These are phyloP conservation scores for Aspergillus coremiiformis DNA, from an alignment of 495 filamentous ascomycete genomes.

Conservation along the genomic window DNA sequence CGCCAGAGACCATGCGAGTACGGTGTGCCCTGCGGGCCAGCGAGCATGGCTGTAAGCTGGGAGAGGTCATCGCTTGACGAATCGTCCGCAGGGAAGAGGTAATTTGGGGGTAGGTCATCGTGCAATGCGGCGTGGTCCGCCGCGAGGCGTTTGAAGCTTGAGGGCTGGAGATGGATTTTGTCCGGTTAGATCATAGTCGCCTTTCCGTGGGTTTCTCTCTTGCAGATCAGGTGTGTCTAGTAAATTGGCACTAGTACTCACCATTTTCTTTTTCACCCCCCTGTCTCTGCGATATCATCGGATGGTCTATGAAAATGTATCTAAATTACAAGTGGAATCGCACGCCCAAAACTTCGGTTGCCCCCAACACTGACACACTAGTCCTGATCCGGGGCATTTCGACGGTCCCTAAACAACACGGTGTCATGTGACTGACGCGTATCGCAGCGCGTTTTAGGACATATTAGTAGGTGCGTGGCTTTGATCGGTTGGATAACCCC, in stretches of 20 bases:
- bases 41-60: conserved; percentile 51
- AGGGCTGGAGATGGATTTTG: conserved; percentile 19
- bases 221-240: no score
- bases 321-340: no score
- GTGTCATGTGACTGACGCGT: conserved; percentile 17
- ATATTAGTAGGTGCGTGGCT: conserved; percentile 9
- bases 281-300: no score
- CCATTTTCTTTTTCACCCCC: no score
- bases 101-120: conserved; percentile 56
- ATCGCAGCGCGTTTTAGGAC: conserved; percentile 24
- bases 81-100: conserved; percentile 48
- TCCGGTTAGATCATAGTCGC: conserved; percentile 15
- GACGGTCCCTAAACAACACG: conserved; percentile 1
- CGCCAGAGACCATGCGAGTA: conserved; percentile 55
- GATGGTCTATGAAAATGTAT: no score
- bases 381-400: neutral
- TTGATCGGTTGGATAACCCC: neutral
- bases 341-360: conserved; percentile 1
- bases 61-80: conserved; percentile 50
- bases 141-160: conserved; percentile 55
- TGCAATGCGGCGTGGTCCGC: conserved; percentile 58
- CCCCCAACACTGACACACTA: conserved; percentile 9
- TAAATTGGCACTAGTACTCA: no score
- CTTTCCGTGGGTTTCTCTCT: neutral
- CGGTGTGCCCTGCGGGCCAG: conserved; percentile 57